Evolutionary conservation across 345 rosid genomes (phyloP), one percentile per base, ranked within the genome.

Genomic region (Trapa bicornis): DNA sequence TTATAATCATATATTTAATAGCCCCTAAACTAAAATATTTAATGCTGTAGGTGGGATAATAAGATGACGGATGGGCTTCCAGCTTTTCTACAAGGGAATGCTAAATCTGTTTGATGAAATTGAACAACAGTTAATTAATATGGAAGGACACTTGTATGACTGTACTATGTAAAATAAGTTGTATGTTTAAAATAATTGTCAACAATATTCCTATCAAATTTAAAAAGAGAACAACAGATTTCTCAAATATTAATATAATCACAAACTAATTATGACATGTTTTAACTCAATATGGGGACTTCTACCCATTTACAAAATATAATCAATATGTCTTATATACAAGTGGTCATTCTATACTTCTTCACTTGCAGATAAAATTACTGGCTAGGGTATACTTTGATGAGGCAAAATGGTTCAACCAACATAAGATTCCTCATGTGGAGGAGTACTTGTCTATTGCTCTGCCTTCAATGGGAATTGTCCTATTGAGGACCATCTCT

Each of bases 381-480:
- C 38, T 33, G 12, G 74, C 42, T 13, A 17, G 38, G 50, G 74
- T 69, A 12, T 79, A 75, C 65, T 70, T 70, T 2, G 12, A 11
- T 0, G 82, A 81, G 71, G 74, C 82, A 3, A 68, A 65, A 42
- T 81, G 80, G 77, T 52, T 58, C 1, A 48, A 79, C 50, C 14
- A 60, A n/a, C n/a, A 61, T 15, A 14, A 35, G 1, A 65, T 68
- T 2, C 82, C 80, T 0, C 67, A 67, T 0, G 8, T 75, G 50
- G 76, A 79, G 15, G 83, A 79, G 70, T 82, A 77, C 67, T 36
- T 72, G 76, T 29, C 38, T 1, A 57, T 73, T 52, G 74, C 76
- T 16, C n/a, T 67, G 10, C 37, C 61, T 1, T 43, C 76, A 4
- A n/a, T 61, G 47, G 70, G 48, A 4, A 73, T 73, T 47, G 11